These are phyloP conservation scores for Myxozyma nipponensis DNA, from an alignment of 805 yeast genomes.

Conservation along the genomic window DNA sequence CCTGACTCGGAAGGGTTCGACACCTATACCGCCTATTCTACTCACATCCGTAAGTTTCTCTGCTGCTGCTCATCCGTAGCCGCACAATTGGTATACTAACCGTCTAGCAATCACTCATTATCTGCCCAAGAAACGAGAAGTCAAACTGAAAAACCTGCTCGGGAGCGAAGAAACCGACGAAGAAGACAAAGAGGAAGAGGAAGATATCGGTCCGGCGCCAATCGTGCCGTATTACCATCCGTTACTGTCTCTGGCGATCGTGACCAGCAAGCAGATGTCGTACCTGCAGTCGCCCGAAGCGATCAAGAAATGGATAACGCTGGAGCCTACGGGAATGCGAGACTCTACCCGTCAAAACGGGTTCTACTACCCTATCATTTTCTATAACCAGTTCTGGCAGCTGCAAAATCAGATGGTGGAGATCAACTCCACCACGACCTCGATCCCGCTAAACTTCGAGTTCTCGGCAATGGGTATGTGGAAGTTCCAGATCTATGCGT, in stretches of 20 bases:
- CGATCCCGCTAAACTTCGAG: slow-evolving; percentile 34
- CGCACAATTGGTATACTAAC: slow-evolving; percentile 19
- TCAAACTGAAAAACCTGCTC: slow-evolving; percentile 35
- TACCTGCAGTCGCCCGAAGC: slow-evolving; percentile 32
- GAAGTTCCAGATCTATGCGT: slow-evolving; percentile 36
- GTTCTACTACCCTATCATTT: slow-evolving; percentile 40
- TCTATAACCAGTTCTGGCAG: slow-evolving; percentile 43
- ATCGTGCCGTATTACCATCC: slow-evolving; percentile 41
- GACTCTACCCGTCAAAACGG: slow-evolving; percentile 35
- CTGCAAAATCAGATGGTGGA: slow-evolving; percentile 38
- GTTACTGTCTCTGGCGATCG: slow-evolving; percentile 37
- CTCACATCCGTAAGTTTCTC: slow-evolving; percentile 17
- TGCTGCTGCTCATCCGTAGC: background rate
- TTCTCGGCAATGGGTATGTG: slow-evolving; percentile 34
- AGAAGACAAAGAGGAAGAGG: slow-evolving; percentile 27
- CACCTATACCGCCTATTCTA: slow-evolving; percentile 20
- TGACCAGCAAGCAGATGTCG: slow-evolving; percentile 28
- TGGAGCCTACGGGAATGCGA: slow-evolving; percentile 33
- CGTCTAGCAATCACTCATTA: slow-evolving; percentile 33
- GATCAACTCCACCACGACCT: slow-evolving; percentile 32
- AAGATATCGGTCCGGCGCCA: slow-evolving; percentile 3
- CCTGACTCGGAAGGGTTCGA: slow-evolving; percentile 27
- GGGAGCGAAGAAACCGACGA: slow-evolving; percentile 31
- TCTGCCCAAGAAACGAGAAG: slow-evolving; percentile 34
- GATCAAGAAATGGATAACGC: slow-evolving; percentile 29